Evolutionary conservation across 768 basidiomycete species (phyloP).

Genomic region (Omphalotus guepiniiformis): DNA sequence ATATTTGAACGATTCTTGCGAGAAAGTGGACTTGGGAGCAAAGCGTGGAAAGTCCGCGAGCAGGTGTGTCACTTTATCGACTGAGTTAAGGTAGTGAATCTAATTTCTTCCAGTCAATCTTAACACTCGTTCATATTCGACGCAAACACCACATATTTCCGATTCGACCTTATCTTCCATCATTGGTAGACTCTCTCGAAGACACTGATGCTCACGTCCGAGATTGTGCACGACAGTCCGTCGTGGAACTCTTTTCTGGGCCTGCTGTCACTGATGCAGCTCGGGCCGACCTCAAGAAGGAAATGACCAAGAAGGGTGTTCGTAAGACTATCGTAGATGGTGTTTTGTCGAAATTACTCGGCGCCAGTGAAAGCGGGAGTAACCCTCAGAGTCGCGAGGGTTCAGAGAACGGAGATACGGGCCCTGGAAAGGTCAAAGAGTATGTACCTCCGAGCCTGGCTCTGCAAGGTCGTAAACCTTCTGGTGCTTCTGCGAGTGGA

Average conservation of each 20-base stretch:
- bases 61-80: conserved; percentile 53
- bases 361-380: conserved; percentile 35
- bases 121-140: conserved; percentile 70
- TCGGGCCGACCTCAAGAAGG: conserved; percentile 90
- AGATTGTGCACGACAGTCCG: conserved; percentile 74
- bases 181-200: conserved; percentile 81
- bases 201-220: conserved; percentile 90
- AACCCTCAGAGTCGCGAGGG: conserved; percentile 49
- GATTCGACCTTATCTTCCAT: conserved; percentile 72
- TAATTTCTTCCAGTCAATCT: conserved; percentile 41
- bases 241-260: conserved; percentile 83
- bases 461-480: conserved; percentile 50
- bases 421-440: conserved; percentile 40
- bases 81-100: neutral
- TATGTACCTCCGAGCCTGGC: conserved; percentile 76
- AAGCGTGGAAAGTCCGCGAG: conserved; percentile 83
- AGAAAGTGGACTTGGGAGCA: conserved; percentile 72
- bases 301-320: conserved; percentile 79
- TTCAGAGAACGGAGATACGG: conserved; percentile 54
- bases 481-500: conserved; percentile 26
- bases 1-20: conserved; percentile 69
- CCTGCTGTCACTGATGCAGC: conserved; percentile 81
- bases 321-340: conserved; percentile 84
- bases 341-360: conserved; percentile 66
- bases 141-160: conserved; percentile 70